These are phyloP conservation scores for Salix exigua DNA, from an alignment of 345 rosid species.

Conservation along the genomic window DNA sequence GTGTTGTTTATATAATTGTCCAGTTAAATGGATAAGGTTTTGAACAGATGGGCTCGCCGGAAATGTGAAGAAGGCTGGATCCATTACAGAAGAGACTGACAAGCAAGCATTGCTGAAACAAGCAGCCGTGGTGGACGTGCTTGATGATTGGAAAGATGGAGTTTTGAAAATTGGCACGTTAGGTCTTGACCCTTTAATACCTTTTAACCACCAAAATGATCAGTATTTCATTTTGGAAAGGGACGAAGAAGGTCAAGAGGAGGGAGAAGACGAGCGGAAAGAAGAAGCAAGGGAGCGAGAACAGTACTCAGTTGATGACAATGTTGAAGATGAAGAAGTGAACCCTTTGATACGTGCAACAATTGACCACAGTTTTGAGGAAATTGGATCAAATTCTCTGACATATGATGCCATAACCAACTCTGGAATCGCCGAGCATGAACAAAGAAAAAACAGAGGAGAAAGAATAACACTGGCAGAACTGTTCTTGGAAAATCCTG, in stretches of 20 bases:
- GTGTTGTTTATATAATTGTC: not conserved
- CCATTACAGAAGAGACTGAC: constrained; percentile 48
- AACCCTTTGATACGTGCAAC: constrained; percentile 59
- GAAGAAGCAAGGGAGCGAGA: constrained; percentile 19
- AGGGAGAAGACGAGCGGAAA: constrained; percentile 16
- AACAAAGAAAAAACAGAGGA: constrained; percentile 36
- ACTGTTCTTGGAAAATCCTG: constrained; percentile 63
- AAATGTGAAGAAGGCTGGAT: constrained; percentile 49
- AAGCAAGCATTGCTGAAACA: constrained; percentile 63
- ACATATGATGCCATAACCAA: constrained; percentile 2
- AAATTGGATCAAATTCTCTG: constrained; percentile 2
- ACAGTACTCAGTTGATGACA: constrained; percentile 3
- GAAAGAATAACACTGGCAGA: constrained; percentile 76
- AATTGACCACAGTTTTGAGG: constrained; percentile 24
- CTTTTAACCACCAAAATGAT: constrained; percentile 31
- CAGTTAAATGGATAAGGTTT: not conserved
- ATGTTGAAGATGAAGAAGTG: constrained; percentile 35
- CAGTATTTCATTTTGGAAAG: constrained; percentile 22
- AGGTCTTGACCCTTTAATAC: constrained; percentile 62
- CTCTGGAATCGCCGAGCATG: constrained; percentile 17
- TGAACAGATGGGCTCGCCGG: constrained; percentile 41
- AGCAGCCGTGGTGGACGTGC: constrained; percentile 56
- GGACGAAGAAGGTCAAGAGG: constrained; percentile 19
- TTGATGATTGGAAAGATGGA: constrained; percentile 78
- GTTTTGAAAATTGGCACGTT: constrained; percentile 86